Conservation (phyloP, 352 stramenopile species). For the Albugo candida region DNA sequence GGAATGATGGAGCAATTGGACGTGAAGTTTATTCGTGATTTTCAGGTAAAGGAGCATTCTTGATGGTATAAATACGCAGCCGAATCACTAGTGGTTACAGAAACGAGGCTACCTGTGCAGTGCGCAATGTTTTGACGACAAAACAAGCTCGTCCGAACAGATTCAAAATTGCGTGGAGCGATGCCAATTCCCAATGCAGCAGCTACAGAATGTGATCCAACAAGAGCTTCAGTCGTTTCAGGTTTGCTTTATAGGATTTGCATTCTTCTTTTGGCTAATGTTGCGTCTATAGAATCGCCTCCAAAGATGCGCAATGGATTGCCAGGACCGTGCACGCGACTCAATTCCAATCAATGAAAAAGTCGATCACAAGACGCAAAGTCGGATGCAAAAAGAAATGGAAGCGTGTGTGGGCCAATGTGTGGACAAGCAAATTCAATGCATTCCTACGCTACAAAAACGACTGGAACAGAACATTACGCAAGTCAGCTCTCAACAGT, state of each 20-base stretch:
- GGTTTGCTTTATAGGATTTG: constrained; percentile 4
- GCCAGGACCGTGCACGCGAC: constrained; percentile 66
- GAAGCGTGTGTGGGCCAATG: constrained; percentile 40
- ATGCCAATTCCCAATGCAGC: constrained; percentile 70
- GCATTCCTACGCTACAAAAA: constrained; percentile 52
- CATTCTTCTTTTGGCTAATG: background rate
- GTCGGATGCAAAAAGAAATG: constrained; percentile 51
- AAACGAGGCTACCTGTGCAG: constrained; percentile 65
- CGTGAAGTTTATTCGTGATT: constrained; percentile 39
- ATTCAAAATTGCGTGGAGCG: constrained; percentile 64
- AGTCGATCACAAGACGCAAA: constrained; percentile 52
- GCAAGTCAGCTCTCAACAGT: constrained; percentile 16
- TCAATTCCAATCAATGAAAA: constrained; percentile 27
- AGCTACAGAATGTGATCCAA: constrained; percentile 69
- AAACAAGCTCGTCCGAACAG: constrained; percentile 52
- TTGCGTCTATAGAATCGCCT: constrained; percentile 33
- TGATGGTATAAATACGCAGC: background rate
- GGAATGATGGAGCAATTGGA: constrained; percentile 76
- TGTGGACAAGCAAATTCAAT: constrained; percentile 55
- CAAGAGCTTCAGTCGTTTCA: constrained; percentile 72
- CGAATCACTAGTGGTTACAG: constrained; percentile 10
- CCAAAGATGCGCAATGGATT: constrained; percentile 73
- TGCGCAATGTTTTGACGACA: constrained; percentile 80
- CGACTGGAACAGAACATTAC: constrained; percentile 49
- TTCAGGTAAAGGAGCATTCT: constrained; percentile 21